These are phyloP conservation scores for Stipa capillata DNA, from an alignment of 176 grass and related monocot genomes.

Conservation along the genomic window DNA sequence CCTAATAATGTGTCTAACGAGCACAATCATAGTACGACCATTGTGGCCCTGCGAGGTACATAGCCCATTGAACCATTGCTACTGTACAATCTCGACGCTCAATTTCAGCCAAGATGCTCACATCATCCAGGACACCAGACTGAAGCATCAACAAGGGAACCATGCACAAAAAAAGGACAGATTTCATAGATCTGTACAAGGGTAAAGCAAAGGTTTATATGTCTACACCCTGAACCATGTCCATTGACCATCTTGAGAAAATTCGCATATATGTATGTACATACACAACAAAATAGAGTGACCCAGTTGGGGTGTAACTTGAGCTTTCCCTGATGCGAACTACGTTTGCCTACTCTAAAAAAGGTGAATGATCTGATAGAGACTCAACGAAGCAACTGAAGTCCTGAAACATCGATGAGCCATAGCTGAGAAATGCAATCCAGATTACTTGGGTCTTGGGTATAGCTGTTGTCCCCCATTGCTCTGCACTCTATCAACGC, in stretches of 20 bases:
- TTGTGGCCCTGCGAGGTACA: too few species aligned
- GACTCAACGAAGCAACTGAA: background rate
- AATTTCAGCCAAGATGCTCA: background rate
- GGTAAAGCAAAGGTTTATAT: background rate
- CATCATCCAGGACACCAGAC: background rate
- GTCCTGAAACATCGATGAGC: background rate
- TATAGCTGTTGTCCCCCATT: background rate
- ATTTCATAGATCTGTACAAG: slow-evolving; percentile 14
- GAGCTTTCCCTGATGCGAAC: background rate
- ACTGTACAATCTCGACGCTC: background rate
- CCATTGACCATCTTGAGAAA: background rate
- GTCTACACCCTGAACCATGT: slow-evolving; percentile 2
- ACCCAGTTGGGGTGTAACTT: background rate
- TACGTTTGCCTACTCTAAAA: slow-evolving; percentile 3
- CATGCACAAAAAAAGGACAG: background rate
- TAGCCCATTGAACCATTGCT: background rate
- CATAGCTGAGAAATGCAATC: background rate
- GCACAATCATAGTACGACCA: background rate
- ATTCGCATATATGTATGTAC: slow-evolving; percentile 7
- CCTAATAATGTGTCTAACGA: too few species aligned
- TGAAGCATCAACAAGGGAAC: background rate
- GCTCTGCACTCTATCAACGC: background rate
- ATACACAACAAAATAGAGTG: slow-evolving; percentile 19
- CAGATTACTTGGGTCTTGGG: background rate
- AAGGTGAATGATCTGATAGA: background rate